Evolutionary conservation across 192 early-diverging fungal species (phyloP), one percentile per base, ranked within the genome.

Genomic region (Kickxella alabastrina): DNA sequence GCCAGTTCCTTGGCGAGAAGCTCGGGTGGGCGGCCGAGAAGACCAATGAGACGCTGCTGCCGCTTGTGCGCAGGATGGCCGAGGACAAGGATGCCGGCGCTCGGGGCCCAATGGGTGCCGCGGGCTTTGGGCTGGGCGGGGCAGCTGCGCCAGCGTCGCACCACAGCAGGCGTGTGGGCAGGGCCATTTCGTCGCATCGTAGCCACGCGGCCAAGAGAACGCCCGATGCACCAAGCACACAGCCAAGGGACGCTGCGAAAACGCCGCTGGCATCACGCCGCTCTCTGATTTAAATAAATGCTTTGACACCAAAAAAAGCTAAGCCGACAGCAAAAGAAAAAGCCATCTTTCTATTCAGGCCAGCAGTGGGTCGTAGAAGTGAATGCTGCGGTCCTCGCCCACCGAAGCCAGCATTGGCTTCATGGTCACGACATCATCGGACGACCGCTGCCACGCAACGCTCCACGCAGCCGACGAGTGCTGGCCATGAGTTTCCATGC

Each of bases 381-480:
- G 53, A 9, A 75, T 24, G 35, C 53, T 57, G 52, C 66, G 46
- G 58, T 75, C 73, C 23, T 75, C 73, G 35, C 73, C 56, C 5
- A 52, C 66, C 4, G 73, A 75, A 6, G 62, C 73, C 28, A 75
- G 54, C 65, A 59, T 68, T 3, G 73, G 66, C n/a, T 64, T 63
- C 17, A 46, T 42, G 12, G 49, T 61, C 10, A 52, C 42, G 22
- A 51, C 54, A 10, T 61, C 59, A 24, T 64, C 61, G 2, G 65
- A 68, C 4, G 60, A 60, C 17, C 38, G 44, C 45, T 75, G 61
- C 73, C 73, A 75, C 3, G 56, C 61, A n/a, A 75, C 65, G 53
- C 49, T 50, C 66, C 66, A 63, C 12, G 69, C 73, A 5, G 73
- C 65, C 43, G 68, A 61, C 2, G 65, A 42, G 37, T 75, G 73